Evolutionary conservation across 306 rosid genomes (phyloP).

Genomic region (Ormosia semicastrata): DNA sequence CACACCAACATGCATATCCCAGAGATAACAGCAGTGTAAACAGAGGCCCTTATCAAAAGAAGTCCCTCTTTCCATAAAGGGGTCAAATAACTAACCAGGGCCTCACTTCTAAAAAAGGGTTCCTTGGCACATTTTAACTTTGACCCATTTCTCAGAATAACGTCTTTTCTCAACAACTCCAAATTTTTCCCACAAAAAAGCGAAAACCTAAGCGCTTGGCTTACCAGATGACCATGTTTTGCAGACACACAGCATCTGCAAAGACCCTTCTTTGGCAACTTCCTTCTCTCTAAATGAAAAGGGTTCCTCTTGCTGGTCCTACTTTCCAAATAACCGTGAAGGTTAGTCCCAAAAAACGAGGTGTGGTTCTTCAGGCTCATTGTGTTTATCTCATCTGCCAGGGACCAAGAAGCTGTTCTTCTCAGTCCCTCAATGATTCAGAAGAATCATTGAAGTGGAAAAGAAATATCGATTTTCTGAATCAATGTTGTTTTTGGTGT

Average conservation of each 20-base stretch:
- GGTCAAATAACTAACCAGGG: constrained; percentile 47
- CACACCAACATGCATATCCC: constrained; percentile 74
- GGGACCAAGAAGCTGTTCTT: constrained; percentile 56
- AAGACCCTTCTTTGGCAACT: constrained; percentile 33
- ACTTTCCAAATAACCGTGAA: constrained; percentile 41
- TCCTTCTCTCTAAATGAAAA: constrained; percentile 36
- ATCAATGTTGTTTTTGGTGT: too few species aligned
- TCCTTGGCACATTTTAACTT: constrained; percentile 63
- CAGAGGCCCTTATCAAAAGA: constrained; percentile 70
- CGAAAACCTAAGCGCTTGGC: constrained; percentile 54
- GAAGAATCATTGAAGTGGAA: not conserved
- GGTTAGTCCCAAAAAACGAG: constrained; percentile 56
- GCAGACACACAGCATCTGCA: constrained; percentile 43
- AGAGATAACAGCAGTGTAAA: constrained; percentile 61
- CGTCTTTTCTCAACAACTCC: constrained; percentile 50
- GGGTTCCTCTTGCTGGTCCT: constrained; percentile 2
- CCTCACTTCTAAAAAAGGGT: constrained; percentile 49
- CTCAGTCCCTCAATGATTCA: constrained; percentile 51
- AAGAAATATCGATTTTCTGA: too few species aligned
- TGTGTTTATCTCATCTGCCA: constrained; percentile 35
- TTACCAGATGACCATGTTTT: constrained; percentile 40
- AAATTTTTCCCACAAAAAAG: constrained; percentile 61
- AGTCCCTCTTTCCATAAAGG: constrained; percentile 74
- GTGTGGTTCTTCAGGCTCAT: constrained; percentile 59
- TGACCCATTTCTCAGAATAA: constrained; percentile 40